Base-by-base conservation (phyloP, 129 eudicot species). In the Pulicaria dysenterica region DNA sequence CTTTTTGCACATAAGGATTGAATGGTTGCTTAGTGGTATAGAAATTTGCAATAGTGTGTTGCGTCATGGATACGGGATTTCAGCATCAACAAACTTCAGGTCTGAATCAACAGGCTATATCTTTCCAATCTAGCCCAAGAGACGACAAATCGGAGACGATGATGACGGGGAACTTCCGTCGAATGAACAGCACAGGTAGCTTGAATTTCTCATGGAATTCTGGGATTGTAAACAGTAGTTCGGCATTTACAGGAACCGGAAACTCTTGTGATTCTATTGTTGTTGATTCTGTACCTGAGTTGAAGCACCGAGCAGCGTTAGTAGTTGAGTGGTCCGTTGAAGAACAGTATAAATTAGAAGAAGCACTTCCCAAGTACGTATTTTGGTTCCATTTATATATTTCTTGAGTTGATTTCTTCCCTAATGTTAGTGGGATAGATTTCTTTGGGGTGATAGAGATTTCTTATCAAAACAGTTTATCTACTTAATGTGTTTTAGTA, bases 261-360 rank as follows among this genome's bases (percentile, higher is more conserved):
- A 83, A 48, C 75, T 66, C 84, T 58, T 75, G 85, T 53, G 76
- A 82, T 59, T 77, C 97, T 17, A 77, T 70, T 55, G 80, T 91
- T 53, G 56, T 86, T 39, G 92, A 91, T 70, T 80, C 92, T 0
- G 88, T 72, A 13, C 84, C 89, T 4, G 96, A 89, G 69, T 68
- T 76, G 67, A 92, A 89, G 83, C 85, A 83, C 9, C 85, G 87
- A n/a, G 69, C 86, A 36, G 95, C 90, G 10, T 74, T 79, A 55
- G 86, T 85, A 14, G 96, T 73, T 5, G 96, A 92, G 79, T 92
- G 98, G 98, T 77, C 95, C 36, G 85, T 77, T 62, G 95, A 87
- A 67, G 98, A 92, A 70, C 95, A 92, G 71, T 80, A 79, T 86
- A 86, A 78, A 66, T 70, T 92, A 79, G 95, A 92, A 77, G 95